Evolutionary conservation across 345 rosid species (phyloP), one percentile per base, ranked within the genome.

Genomic region (Arabidopsis suecica): DNA sequence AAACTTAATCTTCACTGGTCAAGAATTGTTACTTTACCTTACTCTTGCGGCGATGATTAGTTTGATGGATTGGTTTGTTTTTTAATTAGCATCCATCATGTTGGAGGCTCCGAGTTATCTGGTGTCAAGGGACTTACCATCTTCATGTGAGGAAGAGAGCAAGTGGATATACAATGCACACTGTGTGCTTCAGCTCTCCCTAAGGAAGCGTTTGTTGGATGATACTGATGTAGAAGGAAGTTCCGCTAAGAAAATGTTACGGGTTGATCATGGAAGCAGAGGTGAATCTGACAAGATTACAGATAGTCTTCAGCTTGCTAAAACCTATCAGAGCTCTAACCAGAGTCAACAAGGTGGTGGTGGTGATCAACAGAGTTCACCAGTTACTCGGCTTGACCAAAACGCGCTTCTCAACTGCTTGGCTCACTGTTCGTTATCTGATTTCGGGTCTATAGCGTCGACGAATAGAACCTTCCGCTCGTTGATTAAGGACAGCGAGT

Each of bases 371-470:
- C 63, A 41, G 30, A 63, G 28, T 36, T 7, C 75, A 45, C 65
- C 75, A 1, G 38, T 77, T 55, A 67, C 77, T 6, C 48, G 2
- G 16, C 70, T 76, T 55, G 75, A 76, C 11, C 70, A 62, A 36
- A 63, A 77, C 45, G 71, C 71, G 0, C 71, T 77, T 54, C 75
- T 70, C 65, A 85, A 80, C 65, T 93, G 98, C 69, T 88, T 88
- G 22, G 77, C 85, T 47, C 81, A 42, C 65, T 88, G 91, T 73
- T 85, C 90, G 0, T 82, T 94, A 74, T 87, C 88, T 28, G 84
- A 89, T 70, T 87, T 84, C 55, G 86, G 80, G 0, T 37, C 75
- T 5, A 73, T 87, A 7, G 83, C 87, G 6, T 56, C 74, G 0
- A 55, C 88, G 38, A 86, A 84, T 55, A 62, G 4, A 45, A 66